These are phyloP conservation scores for Phytopythium delawarense DNA, from an alignment of 352 stramenopile genomes.

Conservation along the genomic window DNA sequence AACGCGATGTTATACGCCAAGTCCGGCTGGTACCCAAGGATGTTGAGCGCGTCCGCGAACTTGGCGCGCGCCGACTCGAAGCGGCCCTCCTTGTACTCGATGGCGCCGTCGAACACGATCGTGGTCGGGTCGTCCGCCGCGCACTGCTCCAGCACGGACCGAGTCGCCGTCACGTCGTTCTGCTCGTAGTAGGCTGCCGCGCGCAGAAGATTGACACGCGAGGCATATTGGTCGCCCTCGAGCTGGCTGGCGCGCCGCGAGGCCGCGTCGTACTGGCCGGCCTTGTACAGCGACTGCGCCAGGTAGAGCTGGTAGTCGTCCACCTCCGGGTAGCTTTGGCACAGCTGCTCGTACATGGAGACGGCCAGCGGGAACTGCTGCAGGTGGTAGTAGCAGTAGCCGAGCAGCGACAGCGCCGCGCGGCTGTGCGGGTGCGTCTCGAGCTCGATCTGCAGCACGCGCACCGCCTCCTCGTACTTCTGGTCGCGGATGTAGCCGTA, in stretches of 20 bases:
- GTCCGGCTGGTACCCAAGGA: slow-evolving; percentile 91
- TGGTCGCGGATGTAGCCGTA: slow-evolving; percentile 94
- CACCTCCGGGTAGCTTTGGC: slow-evolving; percentile 90
- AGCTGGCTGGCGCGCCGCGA: slow-evolving; percentile 80
- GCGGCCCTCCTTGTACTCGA: slow-evolving; percentile 85
- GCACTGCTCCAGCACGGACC: slow-evolving; percentile 91
- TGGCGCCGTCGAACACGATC: slow-evolving; percentile 79
- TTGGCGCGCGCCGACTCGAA: slow-evolving; percentile 88
- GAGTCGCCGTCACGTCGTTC: slow-evolving; percentile 91
- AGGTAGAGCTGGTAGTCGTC: slow-evolving; percentile 96
- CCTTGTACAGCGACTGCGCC: slow-evolving; percentile 94
- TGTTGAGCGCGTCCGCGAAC: slow-evolving; percentile 92
- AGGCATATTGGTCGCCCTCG: slow-evolving; percentile 82
- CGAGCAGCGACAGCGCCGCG: slow-evolving; percentile 92
- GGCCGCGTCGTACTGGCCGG: slow-evolving; percentile 73
- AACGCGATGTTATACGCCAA: slow-evolving; percentile 95
- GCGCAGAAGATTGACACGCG: slow-evolving; percentile 84
- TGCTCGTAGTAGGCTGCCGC: slow-evolving; percentile 95
- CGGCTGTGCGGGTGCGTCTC: slow-evolving; percentile 92
- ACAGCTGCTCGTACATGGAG: slow-evolving; percentile 94
- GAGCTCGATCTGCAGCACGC: slow-evolving; percentile 90
- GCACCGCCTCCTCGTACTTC: slow-evolving; percentile 92
- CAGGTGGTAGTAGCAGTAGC: slow-evolving; percentile 97
- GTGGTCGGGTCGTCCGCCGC: slow-evolving; percentile 91
- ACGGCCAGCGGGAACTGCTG: slow-evolving; percentile 91